These are phyloP conservation scores for Nakazawaea ishiwadae DNA, from an alignment of 805 yeast species.

Conservation along the genomic window DNA sequence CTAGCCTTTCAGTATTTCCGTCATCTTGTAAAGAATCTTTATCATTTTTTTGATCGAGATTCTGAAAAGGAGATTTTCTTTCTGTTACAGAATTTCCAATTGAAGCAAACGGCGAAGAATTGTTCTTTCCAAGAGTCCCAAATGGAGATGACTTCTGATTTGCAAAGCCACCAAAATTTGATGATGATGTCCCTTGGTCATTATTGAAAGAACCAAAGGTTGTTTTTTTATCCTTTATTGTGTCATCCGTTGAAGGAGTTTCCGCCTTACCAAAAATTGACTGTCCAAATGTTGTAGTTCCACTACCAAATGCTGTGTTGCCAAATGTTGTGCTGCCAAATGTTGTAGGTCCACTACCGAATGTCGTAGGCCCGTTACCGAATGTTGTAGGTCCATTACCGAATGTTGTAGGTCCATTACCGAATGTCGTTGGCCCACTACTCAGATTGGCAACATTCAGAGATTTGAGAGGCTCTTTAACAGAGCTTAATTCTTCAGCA, in stretches of 20 bases:
- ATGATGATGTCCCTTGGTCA: too few relatives aligned
- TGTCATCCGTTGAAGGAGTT: not conserved
- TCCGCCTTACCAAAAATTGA: not conserved
- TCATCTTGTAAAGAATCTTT: not conserved
- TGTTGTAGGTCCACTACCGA: slow-evolving; percentile 19
- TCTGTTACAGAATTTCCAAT: too few relatives aligned
- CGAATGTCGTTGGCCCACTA: slow-evolving; percentile 19
- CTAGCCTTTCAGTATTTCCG: not conserved
- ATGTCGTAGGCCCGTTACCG: slow-evolving; percentile 16
- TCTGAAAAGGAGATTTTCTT: not conserved
- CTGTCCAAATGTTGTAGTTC: not conserved
- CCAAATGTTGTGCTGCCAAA: slow-evolving; percentile 16
- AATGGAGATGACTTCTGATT: too few relatives aligned
- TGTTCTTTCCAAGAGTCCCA: slow-evolving; percentile 7
- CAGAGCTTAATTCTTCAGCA: not conserved
- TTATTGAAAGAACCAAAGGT: not conserved
- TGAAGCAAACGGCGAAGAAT: too few relatives aligned
- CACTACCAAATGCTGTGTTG: slow-evolving; percentile 4
- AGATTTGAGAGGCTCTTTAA: slow-evolving; percentile 1
- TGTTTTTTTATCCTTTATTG: not conserved
- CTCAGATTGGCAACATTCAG: slow-evolving; percentile 14
- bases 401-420: slow-evolving; percentile 11
- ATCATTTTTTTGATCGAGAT: not conserved
- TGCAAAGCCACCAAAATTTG: too few relatives aligned
- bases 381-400: slow-evolving; percentile 14